Conservation (phyloP, 495 filamentous ascomycete genomes). For the Hapsidospora chrysogenum region DNA sequence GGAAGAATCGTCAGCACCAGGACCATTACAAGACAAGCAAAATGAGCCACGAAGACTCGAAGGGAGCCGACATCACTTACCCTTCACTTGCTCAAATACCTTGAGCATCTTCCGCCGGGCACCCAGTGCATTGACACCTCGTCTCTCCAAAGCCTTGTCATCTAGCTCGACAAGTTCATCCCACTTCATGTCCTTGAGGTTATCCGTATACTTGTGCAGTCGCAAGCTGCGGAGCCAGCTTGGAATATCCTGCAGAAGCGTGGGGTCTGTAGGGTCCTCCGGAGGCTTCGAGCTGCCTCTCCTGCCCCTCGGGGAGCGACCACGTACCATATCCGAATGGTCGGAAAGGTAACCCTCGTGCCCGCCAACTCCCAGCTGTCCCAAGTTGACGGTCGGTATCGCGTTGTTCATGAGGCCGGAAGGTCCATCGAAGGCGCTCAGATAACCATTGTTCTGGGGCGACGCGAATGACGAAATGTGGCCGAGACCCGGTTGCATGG, state of each 20-base stretch:
- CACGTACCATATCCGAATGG: constrained; percentile 76
- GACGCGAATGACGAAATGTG: constrained; percentile 57
- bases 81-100: constrained; percentile 93
- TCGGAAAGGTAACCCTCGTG: constrained; percentile 87
- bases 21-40: neutral
- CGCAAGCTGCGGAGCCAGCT: constrained; percentile 88
- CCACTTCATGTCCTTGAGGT: constrained; percentile 94
- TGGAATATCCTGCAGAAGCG: constrained; percentile 85
- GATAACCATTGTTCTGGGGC: constrained; percentile 88
- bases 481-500: constrained; percentile 55
- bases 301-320: constrained; percentile 81
- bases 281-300: constrained; percentile 93
- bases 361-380: constrained; percentile 52
- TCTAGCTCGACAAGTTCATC: constrained; percentile 82
- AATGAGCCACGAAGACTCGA: neutral
- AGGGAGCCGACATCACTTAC: constrained; percentile 12
- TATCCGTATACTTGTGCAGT: constrained; percentile 96
- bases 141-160: constrained; percentile 83
- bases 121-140: constrained; percentile 88
- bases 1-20: constrained; percentile 10
- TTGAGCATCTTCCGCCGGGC: constrained; percentile 97
- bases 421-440: constrained; percentile 69
- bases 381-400: constrained; percentile 52
- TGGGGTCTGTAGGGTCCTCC: constrained; percentile 88
- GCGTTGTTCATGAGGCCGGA: constrained; percentile 61